Evolutionary conservation across 257 asterid species (phyloP), one percentile per base, ranked within the genome.

Genomic region (Mitragyna speciosa): DNA sequence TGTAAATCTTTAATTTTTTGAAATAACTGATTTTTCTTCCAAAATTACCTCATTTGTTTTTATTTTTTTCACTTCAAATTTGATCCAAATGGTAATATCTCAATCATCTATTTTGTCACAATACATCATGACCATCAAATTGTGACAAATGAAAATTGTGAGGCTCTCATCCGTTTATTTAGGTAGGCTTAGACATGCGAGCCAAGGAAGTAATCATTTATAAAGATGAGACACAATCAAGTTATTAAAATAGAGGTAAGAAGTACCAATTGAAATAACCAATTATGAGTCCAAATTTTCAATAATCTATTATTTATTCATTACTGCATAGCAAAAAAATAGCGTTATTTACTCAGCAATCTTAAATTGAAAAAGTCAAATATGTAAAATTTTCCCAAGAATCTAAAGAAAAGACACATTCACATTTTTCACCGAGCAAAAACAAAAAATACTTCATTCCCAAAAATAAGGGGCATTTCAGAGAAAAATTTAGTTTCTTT

Each of bases 131-230:
- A n/a, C n/a, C n/a, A n/a, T n/a, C n/a, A n/a, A n/a, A n/a, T n/a
- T n/a, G n/a, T n/a, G n/a, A n/a, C n/a, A n/a, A n/a, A n/a, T n/a
- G n/a, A n/a, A n/a, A n/a, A n/a, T n/a, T n/a, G n/a, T n/a, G n/a
- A n/a, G n/a, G n/a, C n/a, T n/a, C n/a, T n/a, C n/a, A n/a, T n/a
- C n/a, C n/a, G n/a, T n/a, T n/a, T n/a, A n/a, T n/a, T n/a, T 69
- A 39, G 73, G 76, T 73, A 51, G 68, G 72, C 66, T 78, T 61
- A 52, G 65, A 72, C 56, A 20, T 64, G 81, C 28, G 45, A 12
- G 68, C 36, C 48, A 70, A 49, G 76, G 77, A 80, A 47, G 83
- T 77, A 79, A 61, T 45, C 7, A 3, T 11, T 54, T 77, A 31
- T 6, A 77, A 66, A 31, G 20, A 28, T 52, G 66, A 17, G 49